These are phyloP conservation scores for Fremontodendron californicum DNA, from an alignment of 345 rosid genomes.

Conservation along the genomic window DNA sequence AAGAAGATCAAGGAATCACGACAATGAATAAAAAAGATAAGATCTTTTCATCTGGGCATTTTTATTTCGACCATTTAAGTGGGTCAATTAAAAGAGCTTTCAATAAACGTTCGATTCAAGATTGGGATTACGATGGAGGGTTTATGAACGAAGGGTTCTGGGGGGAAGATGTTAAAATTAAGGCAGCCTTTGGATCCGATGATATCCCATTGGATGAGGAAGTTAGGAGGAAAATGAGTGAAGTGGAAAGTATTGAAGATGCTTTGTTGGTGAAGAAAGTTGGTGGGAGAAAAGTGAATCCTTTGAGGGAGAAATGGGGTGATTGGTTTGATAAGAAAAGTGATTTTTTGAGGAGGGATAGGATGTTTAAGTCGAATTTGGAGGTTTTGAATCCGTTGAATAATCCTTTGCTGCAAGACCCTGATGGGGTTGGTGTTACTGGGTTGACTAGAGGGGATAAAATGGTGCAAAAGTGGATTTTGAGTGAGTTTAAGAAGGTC, in stretches of 20 bases:
- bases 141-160: conserved; percentile 31
- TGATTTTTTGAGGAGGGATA: conserved; percentile 78
- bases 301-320: conserved; percentile 88
- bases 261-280: conserved; percentile 55
- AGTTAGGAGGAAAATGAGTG: conserved; percentile 60
- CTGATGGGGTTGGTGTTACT: conserved; percentile 70
- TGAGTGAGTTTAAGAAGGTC: conserved; percentile 56
- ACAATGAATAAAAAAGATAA: conserved; percentile 21
- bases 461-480: conserved; percentile 60
- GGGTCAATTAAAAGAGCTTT: conserved; percentile 60
- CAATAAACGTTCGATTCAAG: conserved; percentile 66
- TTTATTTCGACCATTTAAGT: conserved; percentile 62
- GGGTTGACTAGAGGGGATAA: conserved; percentile 79
- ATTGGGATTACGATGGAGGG: conserved; percentile 76
- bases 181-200: conserved; percentile 68
- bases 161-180: conserved; percentile 29
- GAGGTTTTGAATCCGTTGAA: conserved; percentile 76
- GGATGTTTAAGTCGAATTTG: conserved; percentile 74
- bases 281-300: conserved; percentile 47
- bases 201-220: conserved; percentile 74
- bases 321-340: conserved; percentile 95
- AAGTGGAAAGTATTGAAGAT: conserved; percentile 65
- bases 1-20: conserved; percentile 27
- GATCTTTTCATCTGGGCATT: conserved; percentile 45
- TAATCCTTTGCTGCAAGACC: conserved; percentile 90